Conservation (phyloP, 345 rosid genomes). For the Schrenkiella parvula region DNA sequence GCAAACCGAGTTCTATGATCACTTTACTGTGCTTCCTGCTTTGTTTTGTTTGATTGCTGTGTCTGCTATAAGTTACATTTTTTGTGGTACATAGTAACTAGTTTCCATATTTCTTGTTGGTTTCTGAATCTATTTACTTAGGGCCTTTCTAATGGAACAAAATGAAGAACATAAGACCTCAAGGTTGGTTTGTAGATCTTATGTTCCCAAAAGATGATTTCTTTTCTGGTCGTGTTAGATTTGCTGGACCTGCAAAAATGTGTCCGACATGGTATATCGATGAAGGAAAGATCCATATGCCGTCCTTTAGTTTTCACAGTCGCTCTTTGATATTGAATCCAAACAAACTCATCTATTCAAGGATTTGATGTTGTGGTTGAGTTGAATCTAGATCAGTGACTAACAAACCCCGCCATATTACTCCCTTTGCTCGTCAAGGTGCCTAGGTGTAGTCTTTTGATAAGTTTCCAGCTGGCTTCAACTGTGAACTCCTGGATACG, state of each 20-base stretch:
- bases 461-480: not conserved
- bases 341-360: not conserved
- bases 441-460: conserved; percentile 22
- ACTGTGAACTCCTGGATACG: conserved; percentile 16
- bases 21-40: not conserved
- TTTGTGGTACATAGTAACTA: not conserved
- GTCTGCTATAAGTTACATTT: not conserved
- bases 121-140: not conserved
- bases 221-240: not conserved
- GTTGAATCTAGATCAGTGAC: conserved; percentile 24
- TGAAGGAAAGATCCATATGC: not conserved
- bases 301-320: not conserved
- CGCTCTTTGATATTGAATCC: not conserved
- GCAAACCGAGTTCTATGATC: not conserved
- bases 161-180: not conserved
- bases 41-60: not conserved
- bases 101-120: not conserved
- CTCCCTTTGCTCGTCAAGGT: conserved; percentile 45
- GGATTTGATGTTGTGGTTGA: conserved; percentile 26
- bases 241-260: not conserved
- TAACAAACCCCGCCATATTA: conserved; percentile 17
- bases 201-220: not conserved
- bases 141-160: not conserved
- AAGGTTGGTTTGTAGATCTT: not conserved
- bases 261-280: not conserved